These are phyloP conservation scores for Coprinellus aureogranulatus DNA, from an alignment of 768 basidiomycete species.

Conservation along the genomic window DNA sequence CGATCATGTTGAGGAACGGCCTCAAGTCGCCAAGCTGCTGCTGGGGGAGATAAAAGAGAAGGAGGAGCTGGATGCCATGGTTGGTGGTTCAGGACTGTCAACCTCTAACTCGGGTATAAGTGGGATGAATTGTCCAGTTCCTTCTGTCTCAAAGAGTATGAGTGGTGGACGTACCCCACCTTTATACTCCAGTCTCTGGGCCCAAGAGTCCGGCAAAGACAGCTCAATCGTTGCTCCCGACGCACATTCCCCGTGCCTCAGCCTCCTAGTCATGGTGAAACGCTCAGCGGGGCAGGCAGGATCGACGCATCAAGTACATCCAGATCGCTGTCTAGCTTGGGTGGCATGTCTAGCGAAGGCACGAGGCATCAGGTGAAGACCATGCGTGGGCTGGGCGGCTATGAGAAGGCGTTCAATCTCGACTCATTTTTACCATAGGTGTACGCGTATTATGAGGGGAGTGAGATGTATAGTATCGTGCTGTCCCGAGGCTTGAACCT, in stretches of 20 bases:
- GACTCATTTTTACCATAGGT: constrained; percentile 94
- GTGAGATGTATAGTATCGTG: constrained; percentile 94
- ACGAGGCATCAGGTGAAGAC: constrained; percentile 33
- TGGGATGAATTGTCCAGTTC: too few species aligned
- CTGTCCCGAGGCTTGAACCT: constrained; percentile 89
- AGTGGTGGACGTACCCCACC: constrained; percentile 42
- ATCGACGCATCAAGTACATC: too few species aligned
- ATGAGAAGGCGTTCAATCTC: constrained; percentile 92
- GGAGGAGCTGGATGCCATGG: constrained; percentile 1
- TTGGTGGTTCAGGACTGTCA: constrained; percentile 2
- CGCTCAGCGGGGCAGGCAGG: too few species aligned
- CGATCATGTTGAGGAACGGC: constrained; percentile 79
- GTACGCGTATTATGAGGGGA: constrained; percentile 94
- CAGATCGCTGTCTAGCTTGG: constrained; percentile 19
- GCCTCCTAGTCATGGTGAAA: constrained; percentile 67
- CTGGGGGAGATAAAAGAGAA: constrained; percentile 18
- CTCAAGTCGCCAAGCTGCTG: constrained; percentile 55
- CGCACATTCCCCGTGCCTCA: constrained; percentile 36
- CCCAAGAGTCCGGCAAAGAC: constrained; percentile 24
- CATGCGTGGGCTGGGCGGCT: constrained; percentile 73
- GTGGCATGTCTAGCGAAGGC: constrained; percentile 28
- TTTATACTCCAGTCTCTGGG: constrained; percentile 44
- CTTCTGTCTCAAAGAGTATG: too few species aligned
- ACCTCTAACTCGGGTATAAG: too few species aligned
- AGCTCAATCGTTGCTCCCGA: constrained; percentile 21